Base-by-base conservation (phyloP, 257 asterid genomes). In the Solanum boliviense region DNA sequence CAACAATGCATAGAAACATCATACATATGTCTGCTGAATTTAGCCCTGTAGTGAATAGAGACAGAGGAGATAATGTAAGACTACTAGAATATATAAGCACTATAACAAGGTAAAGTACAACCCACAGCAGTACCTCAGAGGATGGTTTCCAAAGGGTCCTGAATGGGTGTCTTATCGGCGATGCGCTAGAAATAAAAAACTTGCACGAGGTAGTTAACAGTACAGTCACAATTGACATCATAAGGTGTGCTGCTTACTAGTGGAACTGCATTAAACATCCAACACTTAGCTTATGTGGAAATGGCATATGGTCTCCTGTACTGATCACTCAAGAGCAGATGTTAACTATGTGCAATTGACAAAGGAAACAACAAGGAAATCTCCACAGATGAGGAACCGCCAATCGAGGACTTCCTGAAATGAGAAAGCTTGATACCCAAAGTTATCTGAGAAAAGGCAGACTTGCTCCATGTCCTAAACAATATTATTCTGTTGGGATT, bases 391-490 rank as follows among this genome's bases (percentile, higher is more conserved):
- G 92, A 96, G 91, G 90, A 93, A 92, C 89, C 94, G 94, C 98
- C 99, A 96, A 87, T 95, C 94, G 74, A 96, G 97, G 86, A 94
- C 95, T 95, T 97, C 95, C 88, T 93, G 97, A 93, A 96, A 95
- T 89, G 96, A 92, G 82, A 94, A 93, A 87, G 87, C 92, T 88
- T 91, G 93, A 81, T 89, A 93, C 90, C 91, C 93, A 93, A 89
- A 88, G 94, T 93, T 93, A 91, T 92, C 92, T 90, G 98, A 94
- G 95, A 95, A 94, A 87, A 92, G 92, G 94, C 93, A 89, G 88
- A 93, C 91, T 92, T 94, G 95, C 93, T 95, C 99, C 99, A 97
- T 97, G 93, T 94, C 96, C 94, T 92, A 95, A 90, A 89, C 88
- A 91, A 88, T 90, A 87, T 76, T 86, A 94, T 90, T 84, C 89